Evolutionary conservation across 352 stramenopile genomes (phyloP).

Genomic region (Globisporangium acanthophoron): DNA sequence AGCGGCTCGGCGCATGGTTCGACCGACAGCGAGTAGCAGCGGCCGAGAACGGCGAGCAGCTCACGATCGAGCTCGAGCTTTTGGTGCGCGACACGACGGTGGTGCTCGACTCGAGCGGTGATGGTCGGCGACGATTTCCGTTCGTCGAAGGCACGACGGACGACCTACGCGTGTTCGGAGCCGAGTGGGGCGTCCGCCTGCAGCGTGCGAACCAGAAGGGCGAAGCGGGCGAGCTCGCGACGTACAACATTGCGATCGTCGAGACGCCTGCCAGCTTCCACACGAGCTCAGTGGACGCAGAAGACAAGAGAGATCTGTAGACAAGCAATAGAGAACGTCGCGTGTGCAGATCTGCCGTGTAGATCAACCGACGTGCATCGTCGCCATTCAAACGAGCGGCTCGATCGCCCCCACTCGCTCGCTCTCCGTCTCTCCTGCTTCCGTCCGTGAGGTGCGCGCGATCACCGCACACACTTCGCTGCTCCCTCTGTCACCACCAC

Average conservation of each 20-base stretch:
- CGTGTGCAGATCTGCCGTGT: background rate
- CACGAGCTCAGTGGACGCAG: conserved; percentile 4
- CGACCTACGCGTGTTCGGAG: conserved; percentile 43
- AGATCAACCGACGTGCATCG: conserved; percentile 3
- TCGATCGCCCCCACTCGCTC: conserved; percentile 1
- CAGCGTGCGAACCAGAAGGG: conserved; percentile 8
- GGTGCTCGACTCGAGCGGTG: conserved; percentile 11
- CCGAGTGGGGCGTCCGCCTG: conserved; percentile 56
- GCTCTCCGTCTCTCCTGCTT: background rate
- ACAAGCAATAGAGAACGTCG: background rate
- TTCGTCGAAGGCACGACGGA: conserved; percentile 34
- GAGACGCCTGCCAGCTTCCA: conserved; percentile 20
- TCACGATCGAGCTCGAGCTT: conserved; percentile 36
- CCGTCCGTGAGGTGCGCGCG: background rate
- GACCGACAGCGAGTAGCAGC: conserved; percentile 10
- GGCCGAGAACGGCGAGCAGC: conserved; percentile 2
- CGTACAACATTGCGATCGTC: conserved; percentile 50
- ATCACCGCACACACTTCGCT: background rate
- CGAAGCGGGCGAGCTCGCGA: conserved; percentile 17
- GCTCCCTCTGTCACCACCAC: background rate
- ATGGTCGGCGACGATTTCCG: conserved; percentile 23
- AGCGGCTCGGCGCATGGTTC: conserved; percentile 59
- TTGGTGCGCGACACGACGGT: conserved; percentile 20
- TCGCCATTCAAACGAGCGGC: conserved; percentile 1
- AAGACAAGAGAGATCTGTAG: conserved; percentile 6